Evolutionary conservation across 441 rosid genomes (phyloP).

Genomic region (Rhodomyrtus psidioides): DNA sequence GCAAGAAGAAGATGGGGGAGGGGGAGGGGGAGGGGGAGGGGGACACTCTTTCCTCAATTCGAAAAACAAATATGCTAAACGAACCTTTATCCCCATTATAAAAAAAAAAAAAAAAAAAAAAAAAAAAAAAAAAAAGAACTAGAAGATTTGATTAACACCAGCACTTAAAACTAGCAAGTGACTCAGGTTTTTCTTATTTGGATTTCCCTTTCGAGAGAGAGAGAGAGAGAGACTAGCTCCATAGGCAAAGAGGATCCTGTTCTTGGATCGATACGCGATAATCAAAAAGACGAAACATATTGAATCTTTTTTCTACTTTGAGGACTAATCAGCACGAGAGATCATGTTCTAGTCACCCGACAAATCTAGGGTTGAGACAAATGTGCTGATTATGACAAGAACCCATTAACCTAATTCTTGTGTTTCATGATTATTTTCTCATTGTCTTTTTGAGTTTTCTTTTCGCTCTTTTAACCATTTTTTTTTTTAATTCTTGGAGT

Average conservation of each 20-base stretch:
- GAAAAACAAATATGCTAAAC: neutral
- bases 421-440: neutral
- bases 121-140: no score
- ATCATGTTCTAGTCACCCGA: neutral
- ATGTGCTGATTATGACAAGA: neutral
- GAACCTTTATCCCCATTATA: neutral
- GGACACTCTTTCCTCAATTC: neutral
- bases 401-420: neutral
- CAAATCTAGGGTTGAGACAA: neutral
- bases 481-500: neutral
- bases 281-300: conserved; percentile 4
- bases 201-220: neutral
- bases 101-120: no score
- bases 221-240: neutral
- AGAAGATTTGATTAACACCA: neutral
- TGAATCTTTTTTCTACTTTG: neutral
- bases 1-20: neutral
- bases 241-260: neutral
- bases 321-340: neutral
- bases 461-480: neutral
- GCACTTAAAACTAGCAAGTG: neutral
- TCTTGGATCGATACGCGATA: neutral
- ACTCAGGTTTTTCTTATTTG: neutral
- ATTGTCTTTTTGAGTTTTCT: neutral
- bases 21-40: neutral